Base-by-base conservation (phyloP, 129 eudicot genomes). In the Escallonia herrerae region DNA sequence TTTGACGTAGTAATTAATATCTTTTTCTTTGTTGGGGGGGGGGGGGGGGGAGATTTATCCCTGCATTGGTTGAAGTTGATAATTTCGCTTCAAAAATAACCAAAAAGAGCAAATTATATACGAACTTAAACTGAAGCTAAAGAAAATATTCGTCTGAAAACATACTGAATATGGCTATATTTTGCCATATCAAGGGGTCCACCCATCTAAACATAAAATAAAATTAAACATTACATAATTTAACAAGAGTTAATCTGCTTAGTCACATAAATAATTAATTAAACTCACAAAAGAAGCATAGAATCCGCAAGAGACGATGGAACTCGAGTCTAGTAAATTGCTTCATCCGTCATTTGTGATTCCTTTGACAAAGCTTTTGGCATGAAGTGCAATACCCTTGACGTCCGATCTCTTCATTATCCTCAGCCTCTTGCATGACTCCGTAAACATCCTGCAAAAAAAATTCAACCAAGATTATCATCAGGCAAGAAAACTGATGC, bases 391-490 rank as follows among this genome's bases (percentile, higher is more conserved):
- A 43, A 64, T 63, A 6, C 80, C 77, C 22, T 62, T 79, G 2
- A 72, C 77, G 57, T 78, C 80, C 5, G 77, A 72, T 33, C 74
- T 69, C 74, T 74, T 85, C 82, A 80, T 89, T 7, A 89, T 82
- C 79, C 96, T 68, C 62, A 89, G 71, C 68, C 89, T 80, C 62
- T 76, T 85, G 79, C 96, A 89, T 22, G 96, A 72, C 62, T 82
- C 88, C 0, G 15, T 75, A 51, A 89, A 89, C 96, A 89, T 89
- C 86, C 96, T 89, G 82, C 56, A 63, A 66, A n/a, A n/a, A n/a
- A n/a, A 42, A 11, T 11, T 63, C 1, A 22, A 0, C 33, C 33
- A 22, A 22, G 33, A 22, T 22, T 22, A 22, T 22, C 33, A 22
- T 22, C 1, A 22, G 33, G 33, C 33, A 22, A 22, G 33, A 22